phyloP scores from a whole-genome alignment of 1,139 yeast genomes.

The Yamadazyma taylorii region DNA sequence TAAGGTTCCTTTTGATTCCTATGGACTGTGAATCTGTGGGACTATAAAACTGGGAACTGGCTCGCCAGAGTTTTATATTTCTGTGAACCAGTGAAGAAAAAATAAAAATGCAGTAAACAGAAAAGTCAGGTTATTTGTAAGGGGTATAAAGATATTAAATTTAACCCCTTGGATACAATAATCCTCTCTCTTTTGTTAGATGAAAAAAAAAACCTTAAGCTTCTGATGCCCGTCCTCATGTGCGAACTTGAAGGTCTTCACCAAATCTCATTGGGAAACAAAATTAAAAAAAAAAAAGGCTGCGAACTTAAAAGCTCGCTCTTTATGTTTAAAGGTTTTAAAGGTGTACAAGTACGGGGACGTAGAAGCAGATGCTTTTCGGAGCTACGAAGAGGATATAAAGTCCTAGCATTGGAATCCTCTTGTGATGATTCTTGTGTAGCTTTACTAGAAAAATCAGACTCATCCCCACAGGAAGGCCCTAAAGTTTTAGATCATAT shows the following conservation, averaged over 20 bases:
- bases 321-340: background rate
- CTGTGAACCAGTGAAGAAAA: too few species aligned
- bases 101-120: too few species aligned
- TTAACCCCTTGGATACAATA: background rate
- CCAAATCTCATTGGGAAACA: slow-evolving; percentile 2
- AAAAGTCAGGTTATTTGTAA: too few species aligned
- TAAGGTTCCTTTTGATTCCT: too few species aligned
- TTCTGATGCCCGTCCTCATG: background rate
- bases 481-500: slow-evolving; percentile 60
- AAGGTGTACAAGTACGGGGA: background rate
- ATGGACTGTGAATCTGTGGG: too few species aligned
- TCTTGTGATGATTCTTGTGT: slow-evolving; percentile 97
- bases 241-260: background rate
- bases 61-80: too few species aligned
- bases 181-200: background rate
- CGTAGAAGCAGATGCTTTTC: background rate
- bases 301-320: background rate
- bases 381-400: slow-evolving; percentile 39
- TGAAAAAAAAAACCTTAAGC: background rate
- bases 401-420: slow-evolving; percentile 82
- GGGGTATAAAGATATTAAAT: background rate
- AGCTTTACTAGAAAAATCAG: slow-evolving; percentile 67
- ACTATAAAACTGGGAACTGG: too few species aligned
- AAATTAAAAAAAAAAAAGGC: background rate
- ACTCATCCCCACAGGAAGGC: slow-evolving; percentile 21